Evolutionary conservation across 192 early-diverging fungal genomes (phyloP), one percentile per base, ranked within the genome.

Genomic region (Mortierella hygrophila): DNA sequence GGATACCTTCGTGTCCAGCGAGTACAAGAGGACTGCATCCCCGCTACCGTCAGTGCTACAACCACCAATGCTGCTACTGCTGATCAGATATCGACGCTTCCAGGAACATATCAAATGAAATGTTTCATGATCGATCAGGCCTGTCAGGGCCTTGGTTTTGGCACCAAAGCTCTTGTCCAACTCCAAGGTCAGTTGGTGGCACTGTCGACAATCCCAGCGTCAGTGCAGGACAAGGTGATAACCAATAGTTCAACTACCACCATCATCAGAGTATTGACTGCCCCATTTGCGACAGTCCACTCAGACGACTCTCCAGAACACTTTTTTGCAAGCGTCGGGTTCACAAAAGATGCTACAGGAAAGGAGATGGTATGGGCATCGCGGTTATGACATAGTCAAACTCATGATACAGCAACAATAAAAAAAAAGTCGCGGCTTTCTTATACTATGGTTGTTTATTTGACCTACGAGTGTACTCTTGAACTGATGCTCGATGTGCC

Each of bases 131-230:
- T 86, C 21, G 75, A 80, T 18, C 71, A 78, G 29, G 26, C 55
- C 11, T 78, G 72, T 35, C 84, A 86, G 37, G 84, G 84, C 11
- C 84, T 86, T 16, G 70, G 79, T 4, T 86, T 86, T 70, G 84
- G 84, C 5, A 81, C 84, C 2, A 72, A 69, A 20, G 84, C 84
- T 4, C 42, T 86, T 38, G 0, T 32, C 15, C 9, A 69, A n/a
- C 70, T 86, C 18, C 69, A 81, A 44, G 6, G 70, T 20, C 75
- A 81, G 11, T 20, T 81, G 29, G 29, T 15, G 60, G 60, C 6
- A 42, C 42, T 3, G 23, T 15, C 21, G 4, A 11, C 60, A 68
- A 2, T 65, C 35, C 15, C 5, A 6, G 20, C n/a, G n/a, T 16
- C 2, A 42, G 3, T n/a, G 44, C 4, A 71, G 29, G 29, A 32